These are phyloP conservation scores for Beauveria varroae DNA, from an alignment of 2,329 filamentous ascomycete species.

Conservation along the genomic window DNA sequence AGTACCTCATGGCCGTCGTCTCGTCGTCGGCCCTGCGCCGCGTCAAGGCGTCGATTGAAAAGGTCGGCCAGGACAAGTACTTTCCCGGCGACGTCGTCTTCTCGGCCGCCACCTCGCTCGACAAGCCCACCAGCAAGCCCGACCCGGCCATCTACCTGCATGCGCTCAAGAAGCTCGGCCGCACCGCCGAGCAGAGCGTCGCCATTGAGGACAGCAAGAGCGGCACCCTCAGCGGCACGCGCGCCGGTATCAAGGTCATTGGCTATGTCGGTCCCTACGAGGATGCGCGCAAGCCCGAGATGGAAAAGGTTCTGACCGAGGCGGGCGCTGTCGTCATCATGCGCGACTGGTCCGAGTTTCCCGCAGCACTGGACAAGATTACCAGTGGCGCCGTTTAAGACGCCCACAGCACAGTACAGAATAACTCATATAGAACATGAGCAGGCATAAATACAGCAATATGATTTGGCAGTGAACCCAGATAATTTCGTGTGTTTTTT, in stretches of 20 bases:
- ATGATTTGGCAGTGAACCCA: background rate
- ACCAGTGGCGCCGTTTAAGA: slow-evolving; percentile 30
- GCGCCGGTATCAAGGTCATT: slow-evolving; percentile 72
- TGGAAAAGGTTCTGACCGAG: slow-evolving; percentile 53
- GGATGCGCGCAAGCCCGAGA: slow-evolving; percentile 53
- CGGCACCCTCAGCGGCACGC: slow-evolving; percentile 64
- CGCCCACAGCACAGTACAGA: background rate
- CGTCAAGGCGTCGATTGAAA: slow-evolving; percentile 69
- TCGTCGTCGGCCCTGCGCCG: slow-evolving; percentile 72
- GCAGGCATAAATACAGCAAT: background rate
- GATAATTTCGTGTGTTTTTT: too few species aligned
- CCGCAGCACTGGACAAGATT: slow-evolving; percentile 37
- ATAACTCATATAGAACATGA: slow-evolving; percentile 7
- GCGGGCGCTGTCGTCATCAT: slow-evolving; percentile 58
- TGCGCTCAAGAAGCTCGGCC: slow-evolving; percentile 66
- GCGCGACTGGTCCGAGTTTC: slow-evolving; percentile 51
- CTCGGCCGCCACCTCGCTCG: slow-evolving; percentile 72
- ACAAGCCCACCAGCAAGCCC: slow-evolving; percentile 79
- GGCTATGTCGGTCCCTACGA: slow-evolving; percentile 79
- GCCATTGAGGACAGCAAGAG: slow-evolving; percentile 87
- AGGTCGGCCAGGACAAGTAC: slow-evolving; percentile 72
- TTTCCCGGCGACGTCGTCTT: slow-evolving; percentile 71
- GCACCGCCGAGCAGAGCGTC: slow-evolving; percentile 63
- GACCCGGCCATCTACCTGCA: slow-evolving; percentile 83
- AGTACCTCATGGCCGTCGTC: slow-evolving; percentile 73